Conservation (phyloP, 31 red algal species). For the Porphyra umbilicalis region DNA sequence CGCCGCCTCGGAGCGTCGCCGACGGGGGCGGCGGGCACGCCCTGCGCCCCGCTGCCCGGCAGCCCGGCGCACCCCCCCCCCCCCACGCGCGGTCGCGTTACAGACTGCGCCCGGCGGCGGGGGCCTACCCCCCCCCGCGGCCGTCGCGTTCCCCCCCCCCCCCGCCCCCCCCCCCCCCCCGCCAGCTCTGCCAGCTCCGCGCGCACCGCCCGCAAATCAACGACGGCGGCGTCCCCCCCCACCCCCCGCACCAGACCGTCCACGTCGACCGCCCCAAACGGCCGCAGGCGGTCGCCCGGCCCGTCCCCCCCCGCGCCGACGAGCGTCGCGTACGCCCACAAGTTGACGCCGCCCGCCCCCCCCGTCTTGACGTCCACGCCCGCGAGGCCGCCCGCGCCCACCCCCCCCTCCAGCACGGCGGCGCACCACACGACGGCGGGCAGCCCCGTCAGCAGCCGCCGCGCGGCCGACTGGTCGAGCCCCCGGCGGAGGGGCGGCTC, state of each 20-base stretch:
- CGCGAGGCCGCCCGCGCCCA: conserved; percentile 23
- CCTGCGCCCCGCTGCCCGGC: too few relatives aligned
- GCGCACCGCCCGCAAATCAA: not conserved
- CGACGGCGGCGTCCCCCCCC: not conserved
- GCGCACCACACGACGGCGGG: conserved; percentile 10
- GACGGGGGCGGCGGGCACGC: too few relatives aligned
- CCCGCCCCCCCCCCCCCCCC: not conserved
- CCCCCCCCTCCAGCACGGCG: conserved; percentile 15
- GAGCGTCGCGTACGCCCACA: conserved; percentile 50
- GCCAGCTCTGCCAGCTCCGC: not conserved
- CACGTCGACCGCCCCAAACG: not conserved
- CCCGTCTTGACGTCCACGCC: conserved; percentile 67
- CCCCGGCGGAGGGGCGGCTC: conserved; percentile 33
- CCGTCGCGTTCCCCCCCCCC: not conserved
- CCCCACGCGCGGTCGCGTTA: too few relatives aligned
- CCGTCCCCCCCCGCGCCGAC: conserved; percentile 17
- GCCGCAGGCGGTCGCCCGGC: not conserved
- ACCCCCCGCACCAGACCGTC: not conserved
- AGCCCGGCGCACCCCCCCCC: too few relatives aligned
- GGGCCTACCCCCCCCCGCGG: not conserved
- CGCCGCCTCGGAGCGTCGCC: too few relatives aligned
- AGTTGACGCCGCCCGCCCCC: conserved; percentile 23
- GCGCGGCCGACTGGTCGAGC: conserved; percentile 52
- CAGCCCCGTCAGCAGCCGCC: conserved; percentile 24
- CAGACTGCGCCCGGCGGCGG: too few relatives aligned